Evolutionary conservation across 1,284 basidiomycete genomes (phyloP).

Genomic region (Trichosporon faecale): DNA sequence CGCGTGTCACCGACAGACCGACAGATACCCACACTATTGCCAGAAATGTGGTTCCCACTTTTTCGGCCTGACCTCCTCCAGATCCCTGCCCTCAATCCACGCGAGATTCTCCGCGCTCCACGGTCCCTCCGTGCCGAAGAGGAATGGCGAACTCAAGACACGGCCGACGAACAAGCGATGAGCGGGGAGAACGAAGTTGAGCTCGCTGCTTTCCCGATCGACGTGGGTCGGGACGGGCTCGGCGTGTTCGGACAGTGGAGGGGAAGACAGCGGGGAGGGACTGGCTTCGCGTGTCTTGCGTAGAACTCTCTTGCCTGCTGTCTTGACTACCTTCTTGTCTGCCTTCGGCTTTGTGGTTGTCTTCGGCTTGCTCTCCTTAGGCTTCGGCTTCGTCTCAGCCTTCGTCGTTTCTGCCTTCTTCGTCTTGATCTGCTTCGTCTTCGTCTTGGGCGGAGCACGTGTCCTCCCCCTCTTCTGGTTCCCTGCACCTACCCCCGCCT

Average conservation of each 20-base stretch:
- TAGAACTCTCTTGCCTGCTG: not conserved
- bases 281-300: not conserved
- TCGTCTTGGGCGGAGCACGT: not conserved
- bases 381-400: not conserved
- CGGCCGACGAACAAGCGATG: conserved; percentile 5
- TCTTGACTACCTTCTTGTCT: too few relatives aligned
- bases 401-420: too few relatives aligned
- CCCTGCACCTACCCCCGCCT: too few relatives aligned
- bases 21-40: not conserved
- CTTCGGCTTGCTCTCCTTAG: not conserved
- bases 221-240: too few relatives aligned
- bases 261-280: not conserved
- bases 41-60: not conserved
- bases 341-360: not conserved
- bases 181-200: not conserved
- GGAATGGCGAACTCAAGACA: not conserved
- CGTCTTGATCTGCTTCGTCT: not conserved
- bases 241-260: not conserved
- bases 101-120: not conserved
- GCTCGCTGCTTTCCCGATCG: not conserved
- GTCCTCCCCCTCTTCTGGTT: too few relatives aligned
- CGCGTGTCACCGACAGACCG: too few relatives aligned
- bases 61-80: not conserved
- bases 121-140: not conserved
- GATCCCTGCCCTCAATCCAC: conserved; percentile 2